Base-by-base conservation (phyloP, 345 rosid genomes). In the Turritis glabra region DNA sequence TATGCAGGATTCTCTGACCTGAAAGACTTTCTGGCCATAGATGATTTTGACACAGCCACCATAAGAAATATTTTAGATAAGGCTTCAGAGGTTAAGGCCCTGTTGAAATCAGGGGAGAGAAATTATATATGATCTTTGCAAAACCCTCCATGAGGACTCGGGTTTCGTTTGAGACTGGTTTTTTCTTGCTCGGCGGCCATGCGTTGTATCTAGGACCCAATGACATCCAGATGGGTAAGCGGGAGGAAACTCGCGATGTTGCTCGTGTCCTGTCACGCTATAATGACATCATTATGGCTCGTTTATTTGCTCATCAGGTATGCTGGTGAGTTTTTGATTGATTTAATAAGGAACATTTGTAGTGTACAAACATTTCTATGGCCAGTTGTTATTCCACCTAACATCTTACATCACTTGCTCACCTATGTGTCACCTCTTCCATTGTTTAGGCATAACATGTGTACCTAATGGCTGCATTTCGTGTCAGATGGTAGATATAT, bases 241-340 rank as follows among this genome's bases (percentile, higher is more conserved):
- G 97, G 3, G 99, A 95, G 81, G 97, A 92, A 74, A 92, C 99
- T 54, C 93, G 92, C 7, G 97, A 95, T 64, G 93, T 92, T 58
- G 97, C 99, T 69, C 99, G 97, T 74, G 97, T 95, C 75, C 77
- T 95, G 18, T 86, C 81, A 44, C 76, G 96, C 77, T 95, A 95
- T 70, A 95, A 95, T 80, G 97, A 95, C 69, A 86, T 95, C 66
- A 83, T 95, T 56, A 90, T 90, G 98, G 98, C 99, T 0, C 96
- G 97, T 18, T 91, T 95, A 6, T 95, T 95, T 83, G 94, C 90
- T 83, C 98, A 90, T 90, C 94, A 92, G 99, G 97, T 92, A 89
- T 66, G 96, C 85, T 69, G 89, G 92, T 87, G 95, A 84, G 87
- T 87, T 87, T 71, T 71, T 57, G 37, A 10, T 75, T 26, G 64